phyloP scores from a whole-genome alignment of 495 filamentous ascomycete species.

The Amphirosellinia nigrospora region DNA sequence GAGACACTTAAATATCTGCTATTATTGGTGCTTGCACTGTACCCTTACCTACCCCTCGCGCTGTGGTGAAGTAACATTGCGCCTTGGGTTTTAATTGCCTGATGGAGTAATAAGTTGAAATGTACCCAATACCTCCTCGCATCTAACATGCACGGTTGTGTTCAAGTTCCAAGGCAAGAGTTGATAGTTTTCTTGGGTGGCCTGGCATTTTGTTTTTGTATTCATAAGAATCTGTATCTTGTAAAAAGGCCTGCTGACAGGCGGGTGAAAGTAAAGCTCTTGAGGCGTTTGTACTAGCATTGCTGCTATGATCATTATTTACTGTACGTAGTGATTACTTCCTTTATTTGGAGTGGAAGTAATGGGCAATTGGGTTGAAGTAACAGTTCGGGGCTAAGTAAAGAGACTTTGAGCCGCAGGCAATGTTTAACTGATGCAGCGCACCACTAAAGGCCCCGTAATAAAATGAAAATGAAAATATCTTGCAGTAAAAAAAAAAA shows the following conservation, averaged over 20 bases:
- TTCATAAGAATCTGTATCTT: not conserved
- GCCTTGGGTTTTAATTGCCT: slow-evolving; percentile 2
- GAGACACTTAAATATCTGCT: not conserved
- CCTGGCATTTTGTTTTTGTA: not conserved
- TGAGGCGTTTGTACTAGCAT: not conserved
- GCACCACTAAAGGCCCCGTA: slow-evolving; percentile 31
- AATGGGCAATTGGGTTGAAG: not conserved
- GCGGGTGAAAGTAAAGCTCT: not conserved
- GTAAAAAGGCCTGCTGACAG: not conserved
- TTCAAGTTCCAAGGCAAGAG: not conserved
- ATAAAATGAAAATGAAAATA: slow-evolving; percentile 32
- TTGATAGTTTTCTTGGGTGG: not conserved
- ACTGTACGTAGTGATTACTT: no score
- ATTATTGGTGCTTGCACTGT: not conserved
- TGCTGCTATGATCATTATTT: no score
- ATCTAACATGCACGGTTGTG: not conserved
- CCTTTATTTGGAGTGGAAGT: slow-evolving; percentile 1
- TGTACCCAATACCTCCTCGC: not conserved
- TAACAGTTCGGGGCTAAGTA: no score
- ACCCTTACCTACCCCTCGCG: not conserved
- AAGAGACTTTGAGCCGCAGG: slow-evolving; percentile 2
- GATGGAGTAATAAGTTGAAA: slow-evolving; percentile 6
- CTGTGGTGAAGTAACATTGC: not conserved
- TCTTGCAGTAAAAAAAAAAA: slow-evolving; percentile 32
- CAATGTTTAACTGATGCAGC: slow-evolving; percentile 27